phyloP scores from a whole-genome alignment of 2,329 filamentous ascomycete genomes.

The Lomentospora prolificans region DNA sequence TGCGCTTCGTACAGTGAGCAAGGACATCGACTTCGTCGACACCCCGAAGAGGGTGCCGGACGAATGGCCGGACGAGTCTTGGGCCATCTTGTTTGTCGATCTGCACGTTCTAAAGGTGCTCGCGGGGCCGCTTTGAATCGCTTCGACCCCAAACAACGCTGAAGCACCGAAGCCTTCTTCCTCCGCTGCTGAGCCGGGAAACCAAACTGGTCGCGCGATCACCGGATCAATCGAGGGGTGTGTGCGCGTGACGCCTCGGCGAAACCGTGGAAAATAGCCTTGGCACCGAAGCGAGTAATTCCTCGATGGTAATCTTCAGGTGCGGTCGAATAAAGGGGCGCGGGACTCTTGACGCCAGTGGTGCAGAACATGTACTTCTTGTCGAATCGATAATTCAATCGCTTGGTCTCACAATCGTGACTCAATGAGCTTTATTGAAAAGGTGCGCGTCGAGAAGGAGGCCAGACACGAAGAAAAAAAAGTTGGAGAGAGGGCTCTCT shows the following conservation, averaged over 20 bases:
- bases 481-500: neutral
- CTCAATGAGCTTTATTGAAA: neutral
- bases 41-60: conserved; percentile 38
- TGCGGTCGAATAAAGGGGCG: no score
- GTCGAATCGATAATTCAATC: neutral
- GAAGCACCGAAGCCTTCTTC: neutral
- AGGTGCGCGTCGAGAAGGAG: neutral
- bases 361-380: neutral
- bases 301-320: no score
- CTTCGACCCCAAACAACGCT: neutral
- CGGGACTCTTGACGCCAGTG: neutral
- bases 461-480: neutral
- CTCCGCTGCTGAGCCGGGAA: neutral
- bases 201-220: neutral
- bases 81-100: conserved; percentile 11
- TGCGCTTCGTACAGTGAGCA: conserved; percentile 41
- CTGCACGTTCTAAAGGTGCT: neutral
- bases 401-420: no score
- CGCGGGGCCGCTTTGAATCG: neutral
- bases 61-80: neutral
- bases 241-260: neutral
- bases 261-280: neutral
- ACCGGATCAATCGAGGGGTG: neutral
- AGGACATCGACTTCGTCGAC: conserved; percentile 58
- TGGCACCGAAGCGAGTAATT: no score